Percentiles rank a stretch among this genome's conserved stretches.
phyloP scores from a whole-genome alignment of 352 stramenopile genomes.

The Phytophthora syringae region DNA sequence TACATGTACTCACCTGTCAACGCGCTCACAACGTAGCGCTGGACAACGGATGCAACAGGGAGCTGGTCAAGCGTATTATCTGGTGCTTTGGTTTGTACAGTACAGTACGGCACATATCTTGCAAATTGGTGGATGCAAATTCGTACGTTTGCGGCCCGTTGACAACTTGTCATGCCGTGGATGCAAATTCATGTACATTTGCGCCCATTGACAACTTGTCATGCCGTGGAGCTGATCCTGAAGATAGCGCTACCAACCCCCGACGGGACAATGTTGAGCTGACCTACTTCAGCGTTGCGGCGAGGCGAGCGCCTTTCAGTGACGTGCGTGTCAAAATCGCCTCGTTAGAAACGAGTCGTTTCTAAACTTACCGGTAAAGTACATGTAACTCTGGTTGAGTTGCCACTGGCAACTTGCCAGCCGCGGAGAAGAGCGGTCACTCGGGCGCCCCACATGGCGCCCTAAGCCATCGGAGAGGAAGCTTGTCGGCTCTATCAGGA shows the following conservation, averaged over 20 bases:
- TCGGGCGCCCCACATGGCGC: constrained; percentile 18
- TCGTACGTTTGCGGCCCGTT: too few relatives aligned
- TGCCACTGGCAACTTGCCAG: constrained; percentile 12
- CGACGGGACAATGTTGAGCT: constrained; percentile 36
- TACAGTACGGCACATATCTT: too few relatives aligned
- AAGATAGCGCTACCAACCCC: constrained; percentile 12
- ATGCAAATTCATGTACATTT: too few relatives aligned
- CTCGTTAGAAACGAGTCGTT: too few relatives aligned
- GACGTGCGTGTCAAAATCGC: constrained; percentile 40
- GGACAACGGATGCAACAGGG: not conserved
- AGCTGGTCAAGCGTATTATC: not conserved
- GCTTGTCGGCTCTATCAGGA: constrained; percentile 1
- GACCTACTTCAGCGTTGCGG: constrained; percentile 12
- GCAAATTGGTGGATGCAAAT: too few relatives aligned
- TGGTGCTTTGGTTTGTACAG: too few relatives aligned
- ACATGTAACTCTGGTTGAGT: constrained; percentile 5
- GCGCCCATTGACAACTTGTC: not conserved
- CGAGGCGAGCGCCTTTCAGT: constrained; percentile 26
- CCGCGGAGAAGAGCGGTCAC: constrained; percentile 31
- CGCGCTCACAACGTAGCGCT: constrained; percentile 1
- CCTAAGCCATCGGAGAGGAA: constrained; percentile 4
- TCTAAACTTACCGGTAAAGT: too few relatives aligned
- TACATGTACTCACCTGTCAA: too few relatives aligned
- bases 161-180: too few relatives aligned
- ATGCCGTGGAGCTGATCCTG: not conserved